Base-by-base conservation (phyloP, 2,329 filamentous ascomycete genomes). In the Lachnellula cervina region DNA sequence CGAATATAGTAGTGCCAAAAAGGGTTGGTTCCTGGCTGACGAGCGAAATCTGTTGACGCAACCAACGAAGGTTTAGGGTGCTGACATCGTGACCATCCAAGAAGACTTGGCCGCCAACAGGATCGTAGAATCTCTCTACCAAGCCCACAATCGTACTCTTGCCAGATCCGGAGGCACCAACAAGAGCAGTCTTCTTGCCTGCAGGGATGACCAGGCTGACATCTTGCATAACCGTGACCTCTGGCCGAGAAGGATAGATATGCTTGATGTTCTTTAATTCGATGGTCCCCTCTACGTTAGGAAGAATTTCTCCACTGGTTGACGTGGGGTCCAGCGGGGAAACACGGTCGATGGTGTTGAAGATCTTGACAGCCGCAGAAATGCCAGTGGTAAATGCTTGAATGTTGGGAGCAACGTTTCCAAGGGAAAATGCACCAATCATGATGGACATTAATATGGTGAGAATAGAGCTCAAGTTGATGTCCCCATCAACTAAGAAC, bases 121-220 rank as follows among this genome's bases (percentile, higher is more conserved):
- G 93, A 55, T 92, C 84, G 70, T 99, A 99, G 71, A 97, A 97
- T 17, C 94, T 84, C 73, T 97, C 93, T 1, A 97, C 85, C 19
- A 99, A 78, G 13, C 93, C 93, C 28, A 97, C 88, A 59, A 97
- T 92, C 0, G 94, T 97, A 66, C 88, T 93, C 74, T 97, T 99
- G 48, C 94, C 94, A 40, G 89, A 95, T 11, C 93, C 94, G 11
- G 93, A 97, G 0, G 93, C 90, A 56, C 94, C 94, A 5, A 99
- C 94, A 7, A 99, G 77, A 1, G 94, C 94, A 2, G 93, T 96
- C 17, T 89, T 91, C 75, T 96, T 96, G 19, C 93, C 92, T 3
- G 92, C 89, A 1, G 91, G 90, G 38, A 97, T 87, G 0, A 80
- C 72, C 1, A 99, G 80, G 55, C 78, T 88, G 55, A 97, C 89